Evolutionary conservation across 1,284 basidiomycete species (phyloP), one percentile per base, ranked within the genome.

Genomic region (Volvariella surrecta): DNA sequence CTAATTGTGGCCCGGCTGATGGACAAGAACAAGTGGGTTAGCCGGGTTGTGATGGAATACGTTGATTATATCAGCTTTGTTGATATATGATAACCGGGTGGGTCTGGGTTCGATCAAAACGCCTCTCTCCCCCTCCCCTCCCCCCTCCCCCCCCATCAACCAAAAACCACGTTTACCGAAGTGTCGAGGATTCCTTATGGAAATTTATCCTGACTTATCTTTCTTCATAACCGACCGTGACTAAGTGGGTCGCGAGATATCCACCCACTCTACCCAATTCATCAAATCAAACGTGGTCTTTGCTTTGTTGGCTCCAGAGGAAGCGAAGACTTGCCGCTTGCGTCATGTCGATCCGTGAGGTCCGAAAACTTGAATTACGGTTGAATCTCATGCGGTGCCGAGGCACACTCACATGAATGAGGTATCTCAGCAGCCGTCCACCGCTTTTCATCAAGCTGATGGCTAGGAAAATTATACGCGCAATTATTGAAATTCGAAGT

Each of bases 371-470:
- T 40, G 37, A 31, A 30, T 37, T 45, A 28, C 11, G 24, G 24
- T 6, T 11, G 6, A 28, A 28, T 6, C 15, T 35, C n/a, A 16
- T 16, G 18, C 34, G 15, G 6, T 35, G 18, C 34, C 34, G 34
- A 35, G 34, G 34, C n/a, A 35, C 6, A 28, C 24, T 28, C 24
- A 40, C 22, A 45, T 15, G 24, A 37, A 24, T 39, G 37, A 44
- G 44, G 31, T 21, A 32, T 11, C n/a, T 17, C 18, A 15, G 4
- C 32, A 45, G 31, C 32, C 35, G 40, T 48, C 40, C 43, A 44
- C 43, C 46, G 46, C 46, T 48, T 48, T 41, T 19, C 32, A 3
- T 32, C 39, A n/a, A 45, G 15, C 38, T 37, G 19, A 38, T 34
- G 45, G n/a, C n/a, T n/a, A n/a, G n/a, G n/a, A n/a, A n/a, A n/a